Percentiles rank a stretch among this genome's conserved stretches.
Conservation (phyloP, 2,329 filamentous ascomycete genomes). For the Exutisphaerella laricina region DNA sequence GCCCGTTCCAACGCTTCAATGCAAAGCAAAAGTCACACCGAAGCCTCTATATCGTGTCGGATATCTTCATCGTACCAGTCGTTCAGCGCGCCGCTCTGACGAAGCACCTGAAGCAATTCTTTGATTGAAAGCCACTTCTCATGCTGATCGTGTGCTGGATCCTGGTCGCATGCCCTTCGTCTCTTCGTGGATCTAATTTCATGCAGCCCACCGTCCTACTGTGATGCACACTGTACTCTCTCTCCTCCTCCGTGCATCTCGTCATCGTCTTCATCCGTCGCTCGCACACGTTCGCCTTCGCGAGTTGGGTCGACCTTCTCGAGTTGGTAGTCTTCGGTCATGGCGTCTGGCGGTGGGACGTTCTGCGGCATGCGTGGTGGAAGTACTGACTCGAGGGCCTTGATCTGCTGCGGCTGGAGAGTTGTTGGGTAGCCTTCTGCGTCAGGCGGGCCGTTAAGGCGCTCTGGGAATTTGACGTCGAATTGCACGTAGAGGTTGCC, state of each 20-base stretch:
- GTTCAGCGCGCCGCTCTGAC: no score
- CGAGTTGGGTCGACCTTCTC: conserved; percentile 71
- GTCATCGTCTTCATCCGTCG: conserved; percentile 57
- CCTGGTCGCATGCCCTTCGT: conserved; percentile 2
- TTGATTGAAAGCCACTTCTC: background rate
- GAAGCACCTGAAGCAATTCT: conserved; percentile 5
- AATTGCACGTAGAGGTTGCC: conserved; percentile 98
- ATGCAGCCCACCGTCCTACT: conserved; percentile 52
- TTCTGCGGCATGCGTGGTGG: conserved; percentile 62
- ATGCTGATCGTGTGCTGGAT: conserved; percentile 1
- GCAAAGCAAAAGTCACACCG: conserved; percentile 4
- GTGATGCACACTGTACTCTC: conserved; percentile 80
- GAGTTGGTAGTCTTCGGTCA: conserved; percentile 84
- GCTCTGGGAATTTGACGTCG: conserved; percentile 86
- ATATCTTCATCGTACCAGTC: no score
- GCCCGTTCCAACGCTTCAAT: conserved; percentile 5
- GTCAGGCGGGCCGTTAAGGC: conserved; percentile 36
- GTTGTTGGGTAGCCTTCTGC: conserved; percentile 37
- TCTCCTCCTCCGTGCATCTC: conserved; percentile 61
- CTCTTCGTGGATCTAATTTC: conserved; percentile 11
- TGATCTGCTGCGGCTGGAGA: conserved; percentile 61
- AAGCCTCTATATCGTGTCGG: conserved; percentile 7
- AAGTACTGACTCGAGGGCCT: conserved; percentile 77
- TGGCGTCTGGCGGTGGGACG: conserved; percentile 70
- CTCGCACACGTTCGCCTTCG: conserved; percentile 61